Evolutionary conservation across 2,329 filamentous ascomycete species (phyloP).

Genomic region (Pestalotiopsis fici): DNA sequence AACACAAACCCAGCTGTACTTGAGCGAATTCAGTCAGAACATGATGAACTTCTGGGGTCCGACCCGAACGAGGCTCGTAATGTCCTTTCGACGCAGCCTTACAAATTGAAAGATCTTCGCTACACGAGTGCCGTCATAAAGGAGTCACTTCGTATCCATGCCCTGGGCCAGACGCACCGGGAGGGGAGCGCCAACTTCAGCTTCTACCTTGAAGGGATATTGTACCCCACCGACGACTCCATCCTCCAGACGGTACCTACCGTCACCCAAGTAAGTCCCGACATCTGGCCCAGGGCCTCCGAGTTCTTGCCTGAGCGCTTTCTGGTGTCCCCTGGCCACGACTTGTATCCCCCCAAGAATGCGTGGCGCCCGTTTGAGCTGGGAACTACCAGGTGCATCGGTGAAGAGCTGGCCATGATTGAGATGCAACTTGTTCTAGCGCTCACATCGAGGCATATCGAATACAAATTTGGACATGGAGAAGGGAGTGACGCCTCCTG

Average conservation of each 20-base stretch:
- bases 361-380: background rate
- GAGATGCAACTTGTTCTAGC: background rate
- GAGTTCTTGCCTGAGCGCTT: constrained; percentile 1
- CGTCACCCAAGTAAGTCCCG: background rate
- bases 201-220: constrained; percentile 32
- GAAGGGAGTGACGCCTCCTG: too few relatives aligned
- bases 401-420: background rate
- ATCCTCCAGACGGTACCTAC: background rate
- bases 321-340: background rate
- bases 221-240: constrained; percentile 24
- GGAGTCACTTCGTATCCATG: background rate
- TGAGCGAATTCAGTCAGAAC: background rate
- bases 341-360: background rate
- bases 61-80: background rate
- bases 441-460: background rate
- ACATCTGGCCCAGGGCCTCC: background rate
- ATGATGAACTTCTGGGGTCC: background rate
- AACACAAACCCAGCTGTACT: background rate
- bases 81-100: background rate
- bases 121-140: constrained; percentile 1
- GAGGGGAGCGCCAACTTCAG: background rate
- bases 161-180: background rate
- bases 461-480: background rate
- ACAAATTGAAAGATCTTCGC: background rate
- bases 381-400: background rate